phyloP scores from a whole-genome alignment of 2,329 filamentous ascomycete species.

The Verticillium nonalfalfae region DNA sequence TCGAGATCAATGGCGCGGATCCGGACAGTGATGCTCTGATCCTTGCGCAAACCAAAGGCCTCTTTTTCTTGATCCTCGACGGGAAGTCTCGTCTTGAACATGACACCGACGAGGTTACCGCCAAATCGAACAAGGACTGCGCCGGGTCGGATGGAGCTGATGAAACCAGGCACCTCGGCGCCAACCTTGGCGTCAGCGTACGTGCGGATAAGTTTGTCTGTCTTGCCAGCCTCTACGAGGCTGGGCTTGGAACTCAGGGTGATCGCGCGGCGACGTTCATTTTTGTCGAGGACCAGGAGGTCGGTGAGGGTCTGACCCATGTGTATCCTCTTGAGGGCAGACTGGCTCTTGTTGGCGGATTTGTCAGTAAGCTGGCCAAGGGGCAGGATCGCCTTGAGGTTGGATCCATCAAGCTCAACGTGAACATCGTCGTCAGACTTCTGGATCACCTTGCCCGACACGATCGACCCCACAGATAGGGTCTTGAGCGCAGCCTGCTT shows the following conservation, averaged over 20 bases:
- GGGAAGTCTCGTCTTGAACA: slow-evolving; percentile 73
- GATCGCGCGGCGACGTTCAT: slow-evolving; percentile 69
- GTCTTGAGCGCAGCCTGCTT: slow-evolving; percentile 72
- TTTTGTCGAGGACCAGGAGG: slow-evolving; percentile 81
- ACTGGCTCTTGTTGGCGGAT: slow-evolving; percentile 69
- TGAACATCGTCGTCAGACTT: slow-evolving; percentile 72
- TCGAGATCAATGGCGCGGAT: slow-evolving; percentile 67
- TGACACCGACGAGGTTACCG: slow-evolving; percentile 66
- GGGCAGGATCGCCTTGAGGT: slow-evolving; percentile 71
- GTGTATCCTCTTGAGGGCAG: slow-evolving; percentile 71
- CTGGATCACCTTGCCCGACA: slow-evolving; percentile 74
- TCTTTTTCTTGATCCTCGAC: slow-evolving; percentile 61
- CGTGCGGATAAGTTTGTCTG: slow-evolving; percentile 62
- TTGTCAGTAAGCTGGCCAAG: slow-evolving; percentile 81
- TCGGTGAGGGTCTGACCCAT: slow-evolving; percentile 79
- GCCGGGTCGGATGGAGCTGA: slow-evolving; percentile 75
- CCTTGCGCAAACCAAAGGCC: slow-evolving; percentile 72
- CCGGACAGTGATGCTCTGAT: slow-evolving; percentile 68
- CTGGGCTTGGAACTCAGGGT: slow-evolving; percentile 78
- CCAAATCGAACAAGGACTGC: slow-evolving; percentile 88
- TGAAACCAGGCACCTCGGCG: slow-evolving; percentile 66
- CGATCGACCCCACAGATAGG: slow-evolving; percentile 65
- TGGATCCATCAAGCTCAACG: slow-evolving; percentile 67
- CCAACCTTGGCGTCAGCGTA: slow-evolving; percentile 69
- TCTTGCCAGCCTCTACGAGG: slow-evolving; percentile 67